Evolutionary conservation across 352 stramenopile species (phyloP).

Genomic region (Phytopythium oedochilum): DNA sequence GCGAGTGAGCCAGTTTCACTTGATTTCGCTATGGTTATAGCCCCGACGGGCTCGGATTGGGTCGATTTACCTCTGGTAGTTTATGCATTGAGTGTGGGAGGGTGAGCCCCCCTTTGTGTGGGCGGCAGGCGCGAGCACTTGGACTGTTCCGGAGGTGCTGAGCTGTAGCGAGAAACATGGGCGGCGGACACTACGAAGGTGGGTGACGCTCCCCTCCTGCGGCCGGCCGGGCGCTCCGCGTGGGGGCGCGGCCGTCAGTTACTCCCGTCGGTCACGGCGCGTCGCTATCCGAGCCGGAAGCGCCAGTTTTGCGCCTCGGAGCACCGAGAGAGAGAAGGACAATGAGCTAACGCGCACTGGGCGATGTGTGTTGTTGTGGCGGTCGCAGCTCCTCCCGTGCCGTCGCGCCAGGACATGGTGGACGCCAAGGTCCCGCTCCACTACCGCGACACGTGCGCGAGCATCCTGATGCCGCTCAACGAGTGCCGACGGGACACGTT

Average conservation of each 20-base stretch:
- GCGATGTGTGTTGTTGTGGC: neutral
- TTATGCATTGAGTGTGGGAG: neutral
- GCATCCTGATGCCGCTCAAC: slow-evolving; percentile 95
- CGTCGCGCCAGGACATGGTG: slow-evolving; percentile 91
- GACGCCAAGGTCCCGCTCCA: slow-evolving; percentile 91
- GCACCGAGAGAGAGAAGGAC: neutral
- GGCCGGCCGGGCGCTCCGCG: neutral
- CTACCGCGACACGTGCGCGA: slow-evolving; percentile 95
- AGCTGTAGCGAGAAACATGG: slow-evolving; percentile 41
- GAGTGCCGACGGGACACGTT: slow-evolving; percentile 92
- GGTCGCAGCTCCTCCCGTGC: slow-evolving; percentile 56
- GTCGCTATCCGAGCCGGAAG: too few relatives aligned
- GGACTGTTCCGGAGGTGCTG: slow-evolving; percentile 27
- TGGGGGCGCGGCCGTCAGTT: too few relatives aligned
- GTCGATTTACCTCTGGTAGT: too few relatives aligned
- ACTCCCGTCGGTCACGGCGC: too few relatives aligned
- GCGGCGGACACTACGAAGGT: slow-evolving; percentile 71
- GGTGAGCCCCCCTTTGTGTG: slow-evolving; percentile 14
- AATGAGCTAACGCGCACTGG: neutral
- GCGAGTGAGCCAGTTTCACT: too few relatives aligned
- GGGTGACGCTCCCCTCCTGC: neutral
- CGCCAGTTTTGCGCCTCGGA: neutral
- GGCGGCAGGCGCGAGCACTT: slow-evolving; percentile 12
- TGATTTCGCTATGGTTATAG: too few relatives aligned
- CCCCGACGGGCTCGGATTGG: too few relatives aligned